phyloP scores from a whole-genome alignment of 1,284 basidiomycete genomes.

The Cutaneotrichosporon dermatis region DNA sequence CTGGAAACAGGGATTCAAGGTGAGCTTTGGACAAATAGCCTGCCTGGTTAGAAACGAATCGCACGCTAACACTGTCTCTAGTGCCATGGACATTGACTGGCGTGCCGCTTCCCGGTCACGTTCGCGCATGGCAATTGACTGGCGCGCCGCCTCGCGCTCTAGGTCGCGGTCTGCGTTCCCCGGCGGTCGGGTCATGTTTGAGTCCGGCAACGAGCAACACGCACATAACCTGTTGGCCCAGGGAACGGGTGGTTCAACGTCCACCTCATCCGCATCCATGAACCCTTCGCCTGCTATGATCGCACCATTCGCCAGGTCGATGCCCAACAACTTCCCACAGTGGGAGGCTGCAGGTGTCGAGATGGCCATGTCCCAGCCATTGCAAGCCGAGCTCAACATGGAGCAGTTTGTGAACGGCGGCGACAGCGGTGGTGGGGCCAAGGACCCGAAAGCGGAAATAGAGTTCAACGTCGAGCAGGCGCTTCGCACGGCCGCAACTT shows the following conservation, averaged over 20 bases:
- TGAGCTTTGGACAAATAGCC: conserved; percentile 3
- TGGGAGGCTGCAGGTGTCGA: conserved; percentile 18
- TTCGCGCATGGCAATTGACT: conserved; percentile 71
- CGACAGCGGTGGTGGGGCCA: not conserved
- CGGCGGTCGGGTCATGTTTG: conserved; percentile 38
- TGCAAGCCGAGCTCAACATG: conserved; percentile 21
- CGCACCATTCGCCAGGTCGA: conserved; percentile 20
- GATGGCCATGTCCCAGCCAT: conserved; percentile 24
- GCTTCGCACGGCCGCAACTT: not conserved
- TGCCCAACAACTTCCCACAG: conserved; percentile 23
- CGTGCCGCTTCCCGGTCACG: conserved; percentile 84
- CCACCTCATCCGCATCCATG: conserved; percentile 54
- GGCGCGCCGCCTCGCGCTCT: conserved; percentile 51
- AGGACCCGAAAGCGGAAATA: conserved; percentile 9
- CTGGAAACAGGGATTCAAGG: conserved; percentile 31
- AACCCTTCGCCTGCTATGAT: conserved; percentile 19
- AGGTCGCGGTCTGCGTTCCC: conserved; percentile 45
- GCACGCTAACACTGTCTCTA: conserved; percentile 17
- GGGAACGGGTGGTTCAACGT: conserved; percentile 6
- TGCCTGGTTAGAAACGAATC: not conserved
- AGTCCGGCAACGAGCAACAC: conserved; percentile 44
- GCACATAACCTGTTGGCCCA: conserved; percentile 50
- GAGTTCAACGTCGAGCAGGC: not conserved
- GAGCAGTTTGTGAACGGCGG: conserved; percentile 16
- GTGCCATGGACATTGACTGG: conserved; percentile 77